Percentiles rank a stretch among this genome's conserved stretches.
phyloP scores from a whole-genome alignment of 108 stramenopile genomes.

The Craspedostauros australis region DNA sequence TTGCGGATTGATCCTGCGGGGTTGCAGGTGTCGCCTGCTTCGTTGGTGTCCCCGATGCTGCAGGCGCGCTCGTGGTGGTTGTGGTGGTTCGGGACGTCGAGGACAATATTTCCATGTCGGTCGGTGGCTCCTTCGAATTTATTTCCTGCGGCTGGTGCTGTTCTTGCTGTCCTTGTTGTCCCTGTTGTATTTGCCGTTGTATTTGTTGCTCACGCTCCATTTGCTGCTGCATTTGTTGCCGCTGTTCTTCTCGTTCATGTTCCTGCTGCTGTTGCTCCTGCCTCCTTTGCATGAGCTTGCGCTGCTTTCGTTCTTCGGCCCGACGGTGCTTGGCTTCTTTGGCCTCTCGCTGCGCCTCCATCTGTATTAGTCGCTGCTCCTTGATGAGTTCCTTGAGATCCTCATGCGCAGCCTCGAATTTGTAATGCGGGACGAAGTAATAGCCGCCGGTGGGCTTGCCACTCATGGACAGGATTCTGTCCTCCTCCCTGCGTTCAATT shows the following conservation, averaged over 20 bases:
- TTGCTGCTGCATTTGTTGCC: neutral
- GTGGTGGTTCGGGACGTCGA: no score
- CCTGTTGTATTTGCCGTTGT: constrained; percentile 8
- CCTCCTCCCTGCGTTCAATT: constrained; percentile 16
- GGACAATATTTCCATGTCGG: neutral
- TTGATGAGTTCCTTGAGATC: constrained; percentile 27
- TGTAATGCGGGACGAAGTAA: constrained; percentile 26
- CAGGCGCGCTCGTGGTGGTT: no score
- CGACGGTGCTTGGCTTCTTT: neutral
- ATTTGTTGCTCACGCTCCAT: no score
- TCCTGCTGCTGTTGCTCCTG: neutral
- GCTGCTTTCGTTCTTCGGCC: neutral
- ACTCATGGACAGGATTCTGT: constrained; percentile 16
- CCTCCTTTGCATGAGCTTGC: constrained; percentile 3
- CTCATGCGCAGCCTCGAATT: constrained; percentile 18
- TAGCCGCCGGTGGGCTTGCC: constrained; percentile 21
- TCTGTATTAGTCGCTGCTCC: neutral
- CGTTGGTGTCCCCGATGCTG: no score
- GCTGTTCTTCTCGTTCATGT: neutral
- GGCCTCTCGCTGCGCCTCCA: neutral
- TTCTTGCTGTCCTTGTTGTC: constrained; percentile 2
- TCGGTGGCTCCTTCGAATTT: no score
- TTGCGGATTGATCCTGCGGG: no score
- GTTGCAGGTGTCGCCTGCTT: no score
- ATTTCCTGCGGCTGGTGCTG: constrained; percentile 2